phyloP scores from a whole-genome alignment of 768 basidiomycete genomes.

The Psilocybe cubensis region DNA sequence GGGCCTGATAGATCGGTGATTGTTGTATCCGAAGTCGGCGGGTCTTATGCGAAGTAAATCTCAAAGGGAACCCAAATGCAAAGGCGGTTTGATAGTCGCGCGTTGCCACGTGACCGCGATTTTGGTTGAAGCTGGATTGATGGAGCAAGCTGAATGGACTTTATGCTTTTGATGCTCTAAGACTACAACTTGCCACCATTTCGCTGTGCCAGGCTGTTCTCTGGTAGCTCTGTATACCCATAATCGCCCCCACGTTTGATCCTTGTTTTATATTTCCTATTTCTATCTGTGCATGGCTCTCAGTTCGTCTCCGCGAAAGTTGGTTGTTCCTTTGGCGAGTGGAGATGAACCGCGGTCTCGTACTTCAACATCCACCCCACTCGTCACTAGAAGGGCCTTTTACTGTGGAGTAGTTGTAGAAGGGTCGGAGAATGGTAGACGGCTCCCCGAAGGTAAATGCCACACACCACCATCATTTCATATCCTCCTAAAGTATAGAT shows the following conservation, averaged over 20 bases:
- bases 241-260: slow-evolving; percentile 12
- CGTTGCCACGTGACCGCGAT: slow-evolving; percentile 32
- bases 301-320: slow-evolving; percentile 72
- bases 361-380: slow-evolving; percentile 39
- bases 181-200: slow-evolving; percentile 5
- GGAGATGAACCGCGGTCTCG: slow-evolving; percentile 62
- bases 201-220: slow-evolving; percentile 8
- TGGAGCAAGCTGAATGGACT: slow-evolving; percentile 6
- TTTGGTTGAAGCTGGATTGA: slow-evolving; percentile 24
- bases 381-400: slow-evolving; percentile 79
- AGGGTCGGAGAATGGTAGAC: slow-evolving; percentile 70
- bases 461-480: not conserved
- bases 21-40: not conserved
- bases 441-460: slow-evolving; percentile 65
- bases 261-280: not conserved
- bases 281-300: slow-evolving; percentile 54
- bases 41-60: not conserved
- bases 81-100: slow-evolving; percentile 8
- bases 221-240: slow-evolving; percentile 15
- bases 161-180: slow-evolving; percentile 6
- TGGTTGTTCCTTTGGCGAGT: slow-evolving; percentile 65
- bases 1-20: not conserved
- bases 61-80: slow-evolving; percentile 2
- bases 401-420: slow-evolving; percentile 92
- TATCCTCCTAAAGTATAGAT: slow-evolving; percentile 13